These are phyloP conservation scores for Trichosporon sp. DNA, from an alignment of 1,284 basidiomycete genomes.

Conservation along the genomic window DNA sequence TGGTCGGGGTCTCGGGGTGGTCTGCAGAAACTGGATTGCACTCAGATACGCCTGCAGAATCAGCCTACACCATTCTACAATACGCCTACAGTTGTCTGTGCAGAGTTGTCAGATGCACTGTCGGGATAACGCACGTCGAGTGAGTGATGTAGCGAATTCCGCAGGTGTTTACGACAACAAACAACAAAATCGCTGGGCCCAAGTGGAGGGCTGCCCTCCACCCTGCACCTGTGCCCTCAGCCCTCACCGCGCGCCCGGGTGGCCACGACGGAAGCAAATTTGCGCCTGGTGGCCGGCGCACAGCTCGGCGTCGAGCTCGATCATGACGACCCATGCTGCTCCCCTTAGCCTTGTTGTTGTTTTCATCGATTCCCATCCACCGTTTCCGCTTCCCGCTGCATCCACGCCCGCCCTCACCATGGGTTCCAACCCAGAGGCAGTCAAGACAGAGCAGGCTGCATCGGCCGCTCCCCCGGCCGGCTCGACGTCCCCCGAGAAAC, in stretches of 20 bases:
- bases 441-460: constrained; percentile 3
- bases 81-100: background rate
- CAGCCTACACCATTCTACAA: background rate
- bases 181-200: background rate
- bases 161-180: background rate
- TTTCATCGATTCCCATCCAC: constrained; percentile 5
- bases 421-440: background rate
- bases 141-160: background rate
- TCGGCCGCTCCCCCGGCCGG: background rate
- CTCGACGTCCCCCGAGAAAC: constrained; percentile 17
- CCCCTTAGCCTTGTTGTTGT: constrained; percentile 7
- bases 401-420: constrained; percentile 1
- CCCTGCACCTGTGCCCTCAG: background rate
- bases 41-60: background rate
- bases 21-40: background rate
- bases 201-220: background rate
- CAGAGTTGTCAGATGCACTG: background rate
- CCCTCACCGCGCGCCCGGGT: background rate
- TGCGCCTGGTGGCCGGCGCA: background rate
- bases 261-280: background rate
- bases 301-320: background rate
- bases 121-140: background rate
- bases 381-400: background rate
- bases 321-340: background rate
- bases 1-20: background rate